These are phyloP conservation scores for Mentha longifolia DNA, from an alignment of 257 asterid genomes.

Conservation along the genomic window DNA sequence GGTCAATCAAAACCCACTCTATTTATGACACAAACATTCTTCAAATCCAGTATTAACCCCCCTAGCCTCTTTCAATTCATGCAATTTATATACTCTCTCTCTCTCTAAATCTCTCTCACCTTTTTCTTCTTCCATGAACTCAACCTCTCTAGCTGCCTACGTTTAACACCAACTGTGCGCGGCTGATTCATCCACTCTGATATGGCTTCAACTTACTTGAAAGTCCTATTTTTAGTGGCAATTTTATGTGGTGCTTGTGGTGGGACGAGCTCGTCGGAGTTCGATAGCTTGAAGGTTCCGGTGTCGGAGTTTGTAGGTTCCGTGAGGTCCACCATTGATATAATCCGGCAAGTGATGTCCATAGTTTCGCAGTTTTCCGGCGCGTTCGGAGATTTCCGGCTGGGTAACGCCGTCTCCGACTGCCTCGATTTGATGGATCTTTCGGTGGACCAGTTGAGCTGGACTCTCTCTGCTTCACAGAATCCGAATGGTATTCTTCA, in stretches of 20 bases:
- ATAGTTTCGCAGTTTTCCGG: constrained; percentile 49
- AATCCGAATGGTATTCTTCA: constrained; percentile 42
- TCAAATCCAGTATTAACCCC: constrained; percentile 5
- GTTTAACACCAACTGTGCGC: not conserved
- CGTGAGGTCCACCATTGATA: constrained; percentile 45
- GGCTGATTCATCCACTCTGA: not conserved
- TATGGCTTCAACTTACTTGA: constrained; percentile 23
- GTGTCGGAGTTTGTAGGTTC: constrained; percentile 53
- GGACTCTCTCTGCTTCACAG: constrained; percentile 53
- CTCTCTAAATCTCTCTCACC: not conserved
- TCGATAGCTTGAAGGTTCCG: constrained; percentile 48
- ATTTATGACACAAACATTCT: constrained; percentile 30
- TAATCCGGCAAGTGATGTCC: constrained; percentile 43
- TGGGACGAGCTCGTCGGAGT: constrained; percentile 27
- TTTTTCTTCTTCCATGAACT: constrained; percentile 5
- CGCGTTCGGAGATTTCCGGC: constrained; percentile 49
- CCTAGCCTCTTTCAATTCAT: constrained; percentile 29
- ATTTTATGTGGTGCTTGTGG: constrained; percentile 15
- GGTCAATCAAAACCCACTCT: constrained; percentile 11
- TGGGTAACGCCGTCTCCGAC: constrained; percentile 54
- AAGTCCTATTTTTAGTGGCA: constrained; percentile 17
- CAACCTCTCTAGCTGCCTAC: not conserved
- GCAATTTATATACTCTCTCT: constrained; percentile 10
- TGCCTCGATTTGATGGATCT: constrained; percentile 74
- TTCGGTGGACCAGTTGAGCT: constrained; percentile 57